Evolutionary conservation across 2,329 filamentous ascomycete genomes (phyloP).

Genomic region (Talaromyces sp.): DNA sequence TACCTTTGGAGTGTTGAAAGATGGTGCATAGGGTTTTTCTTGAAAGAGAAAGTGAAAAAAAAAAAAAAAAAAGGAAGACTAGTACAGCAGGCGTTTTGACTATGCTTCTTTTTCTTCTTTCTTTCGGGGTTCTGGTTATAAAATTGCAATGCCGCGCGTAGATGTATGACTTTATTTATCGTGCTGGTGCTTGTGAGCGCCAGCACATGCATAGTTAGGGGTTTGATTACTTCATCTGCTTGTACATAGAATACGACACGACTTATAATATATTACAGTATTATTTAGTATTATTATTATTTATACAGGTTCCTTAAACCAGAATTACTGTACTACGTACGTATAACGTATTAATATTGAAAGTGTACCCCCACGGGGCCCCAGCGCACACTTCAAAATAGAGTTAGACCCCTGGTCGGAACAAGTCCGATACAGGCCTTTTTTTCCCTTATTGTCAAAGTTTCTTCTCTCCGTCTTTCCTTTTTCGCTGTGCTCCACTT

Average conservation of each 20-base stretch:
- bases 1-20: conserved; percentile 4
- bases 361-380: not conserved
- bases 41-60: too few species aligned
- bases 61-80: not conserved
- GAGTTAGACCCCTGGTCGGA: not conserved
- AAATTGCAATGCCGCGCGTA: not conserved
- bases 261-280: not conserved
- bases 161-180: not conserved
- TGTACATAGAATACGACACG: not conserved
- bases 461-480: not conserved
- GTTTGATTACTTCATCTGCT: not conserved
- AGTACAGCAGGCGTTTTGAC: not conserved
- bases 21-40: not conserved
- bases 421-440: not conserved
- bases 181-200: not conserved
- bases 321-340: too few species aligned
- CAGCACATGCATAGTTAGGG: not conserved
- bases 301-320: too few species aligned
- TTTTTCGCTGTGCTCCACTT: not conserved
- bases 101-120: not conserved
- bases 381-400: not conserved
- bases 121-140: not conserved
- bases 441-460: too few species aligned
- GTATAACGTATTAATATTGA: not conserved
- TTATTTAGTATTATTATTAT: not conserved